Conservation (phyloP, 1,284 basidiomycete genomes). For the Agroathelia rolfsii region DNA sequence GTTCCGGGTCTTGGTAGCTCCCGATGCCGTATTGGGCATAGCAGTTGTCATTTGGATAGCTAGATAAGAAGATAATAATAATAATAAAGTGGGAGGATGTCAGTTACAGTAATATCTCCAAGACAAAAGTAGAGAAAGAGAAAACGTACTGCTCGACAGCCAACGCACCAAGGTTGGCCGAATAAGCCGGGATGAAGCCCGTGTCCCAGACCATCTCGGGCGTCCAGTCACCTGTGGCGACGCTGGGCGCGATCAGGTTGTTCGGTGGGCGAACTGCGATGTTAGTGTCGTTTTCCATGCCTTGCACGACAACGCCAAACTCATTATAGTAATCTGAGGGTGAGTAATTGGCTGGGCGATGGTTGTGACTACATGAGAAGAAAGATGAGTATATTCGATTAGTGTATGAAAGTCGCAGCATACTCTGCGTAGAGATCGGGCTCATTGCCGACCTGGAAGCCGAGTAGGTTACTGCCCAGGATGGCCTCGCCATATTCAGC, state of each 20-base stretch:
- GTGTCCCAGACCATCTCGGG: conserved; percentile 47
- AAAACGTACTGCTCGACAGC: conserved; percentile 43
- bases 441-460: conserved; percentile 44
- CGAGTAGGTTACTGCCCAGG: conserved; percentile 32
- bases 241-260: conserved; percentile 52
- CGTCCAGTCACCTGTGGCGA: conserved; percentile 39
- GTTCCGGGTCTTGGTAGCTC: conserved; percentile 34
- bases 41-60: conserved; percentile 53
- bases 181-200: conserved; percentile 42
- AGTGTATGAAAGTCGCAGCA: conserved; percentile 20
- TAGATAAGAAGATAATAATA: conserved; percentile 8
- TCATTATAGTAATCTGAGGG: conserved; percentile 41
- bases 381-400: conserved; percentile 9
- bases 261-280: conserved; percentile 33
- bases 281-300: conserved; percentile 30
- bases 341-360: conserved; percentile 24
- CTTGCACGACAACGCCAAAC: conserved; percentile 28
- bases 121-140: no score
- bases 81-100: background rate
- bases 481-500: conserved; percentile 34
- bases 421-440: conserved; percentile 39
- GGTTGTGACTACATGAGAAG: conserved; percentile 14
- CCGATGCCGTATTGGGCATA: conserved; percentile 39
- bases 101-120: conserved; percentile 1
- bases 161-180: conserved; percentile 34